Base-by-base conservation (phyloP, 2,329 filamentous ascomycete genomes). In the Fusarium sp. region DNA sequence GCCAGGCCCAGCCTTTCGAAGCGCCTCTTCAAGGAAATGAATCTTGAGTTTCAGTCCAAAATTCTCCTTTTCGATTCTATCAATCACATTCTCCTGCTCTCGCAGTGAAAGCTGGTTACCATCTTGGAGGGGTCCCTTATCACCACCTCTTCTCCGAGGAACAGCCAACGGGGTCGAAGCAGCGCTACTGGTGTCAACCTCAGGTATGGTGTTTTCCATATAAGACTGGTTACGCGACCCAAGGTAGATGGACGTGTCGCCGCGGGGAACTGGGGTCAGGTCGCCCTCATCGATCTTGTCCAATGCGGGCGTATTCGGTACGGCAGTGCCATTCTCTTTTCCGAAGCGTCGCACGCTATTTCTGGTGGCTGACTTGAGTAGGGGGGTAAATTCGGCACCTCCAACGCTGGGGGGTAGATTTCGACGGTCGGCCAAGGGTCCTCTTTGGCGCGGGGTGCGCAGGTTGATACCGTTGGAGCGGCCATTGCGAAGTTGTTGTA, bases 11-110 rank as follows among this genome's bases (percentile, higher is more conserved):
- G 91, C 88, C 77, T 96, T 97, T 52, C 90, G 88, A 48, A 99
- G 81, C 15, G 93, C 92, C 71, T 98, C 93, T 77, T 99, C 94
- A 56, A 99, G 85, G 77, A 97, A 99, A 78, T 98, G 94, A 52
- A 98, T 97, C 79, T 97, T 97, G 71, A 98, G 86, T 79, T 98
- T 98, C 53, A 99, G 84, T 23, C 93, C 93, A 76, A 98, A 99
- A 76, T 99, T 99, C 76, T 98, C 96, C 82, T 99, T 99, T 76
- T 97, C 94, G 72, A 99, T 95, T 75, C 92, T 92, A 80, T 97
- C 93, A 71, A 99, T 95, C 69, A 96, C 91, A 71, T 93, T 94
- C 79, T 98, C 96, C 78, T 99, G 96, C 76, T 99, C 96, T 63
- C 94, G 90, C 58, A 99, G 80, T 2, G 96, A 97, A 71, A 97